These are phyloP conservation scores for Mortierella claussenii DNA, from an alignment of 192 early-diverging fungal genomes.

Conservation along the genomic window DNA sequence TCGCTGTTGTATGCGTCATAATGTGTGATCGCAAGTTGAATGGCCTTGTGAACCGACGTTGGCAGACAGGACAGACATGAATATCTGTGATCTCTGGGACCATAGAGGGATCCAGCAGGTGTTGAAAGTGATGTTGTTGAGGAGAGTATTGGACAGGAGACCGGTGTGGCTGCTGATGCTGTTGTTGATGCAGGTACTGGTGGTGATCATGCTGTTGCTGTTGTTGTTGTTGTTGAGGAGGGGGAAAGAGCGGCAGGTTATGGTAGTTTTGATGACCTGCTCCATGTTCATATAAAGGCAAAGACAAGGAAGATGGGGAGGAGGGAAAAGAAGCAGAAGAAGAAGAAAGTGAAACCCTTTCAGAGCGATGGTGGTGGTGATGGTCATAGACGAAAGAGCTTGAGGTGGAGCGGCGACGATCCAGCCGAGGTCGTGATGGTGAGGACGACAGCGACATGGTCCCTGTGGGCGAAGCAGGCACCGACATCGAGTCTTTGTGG, in stretches of 20 bases:
- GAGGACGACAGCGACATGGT: not conserved
- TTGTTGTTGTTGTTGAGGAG: not conserved
- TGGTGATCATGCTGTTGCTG: not conserved
- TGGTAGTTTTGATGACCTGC: constrained; percentile 9
- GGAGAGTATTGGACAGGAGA: constrained; percentile 5
- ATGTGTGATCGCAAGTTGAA: constrained; percentile 85
- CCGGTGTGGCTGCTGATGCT: not conserved
- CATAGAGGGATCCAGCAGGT: constrained; percentile 32
- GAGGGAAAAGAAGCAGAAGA: not conserved
- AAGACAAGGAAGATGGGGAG: constrained; percentile 5
- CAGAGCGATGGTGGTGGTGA: not conserved
- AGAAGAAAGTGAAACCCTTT: not conserved
- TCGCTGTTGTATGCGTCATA: constrained; percentile 77
- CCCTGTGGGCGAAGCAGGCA: not conserved
- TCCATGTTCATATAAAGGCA: not conserved
- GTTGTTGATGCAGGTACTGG: not conserved
- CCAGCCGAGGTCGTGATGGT: not conserved
- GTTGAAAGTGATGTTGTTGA: constrained; percentile 33
- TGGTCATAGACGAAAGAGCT: constrained; percentile 1
- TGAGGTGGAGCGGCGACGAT: constrained; percentile 23
- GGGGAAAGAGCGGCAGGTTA: no score
- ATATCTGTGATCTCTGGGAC: constrained; percentile 45
- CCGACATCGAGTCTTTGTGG: constrained; percentile 17
- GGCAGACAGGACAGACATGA: constrained; percentile 47
- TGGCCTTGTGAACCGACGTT: constrained; percentile 68